Conservation (phyloP, 306 rosid genomes). For the Begonia loranthoides region DNA sequence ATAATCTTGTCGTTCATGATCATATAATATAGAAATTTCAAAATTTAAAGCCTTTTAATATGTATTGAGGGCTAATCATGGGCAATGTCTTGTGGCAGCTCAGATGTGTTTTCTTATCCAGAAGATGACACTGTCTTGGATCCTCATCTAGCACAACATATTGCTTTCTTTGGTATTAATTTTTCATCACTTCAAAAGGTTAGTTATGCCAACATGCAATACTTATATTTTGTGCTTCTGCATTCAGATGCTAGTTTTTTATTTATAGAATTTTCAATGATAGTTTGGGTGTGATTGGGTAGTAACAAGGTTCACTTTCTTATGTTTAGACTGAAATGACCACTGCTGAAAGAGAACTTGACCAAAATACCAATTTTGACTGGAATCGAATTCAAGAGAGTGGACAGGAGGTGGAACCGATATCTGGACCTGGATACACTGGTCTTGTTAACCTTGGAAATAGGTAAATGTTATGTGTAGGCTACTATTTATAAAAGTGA, state of each 20-base stretch:
- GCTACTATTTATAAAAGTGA: slow-evolving; percentile 7
- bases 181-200: slow-evolving; percentile 92
- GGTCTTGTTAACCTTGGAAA: slow-evolving; percentile 95
- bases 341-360: slow-evolving; percentile 98
- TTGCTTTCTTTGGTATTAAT: slow-evolving; percentile 89
- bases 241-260: slow-evolving; percentile 1
- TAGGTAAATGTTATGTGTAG: slow-evolving; percentile 20
- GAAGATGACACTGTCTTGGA: slow-evolving; percentile 90
- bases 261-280: neutral
- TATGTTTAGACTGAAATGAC: slow-evolving; percentile 88
- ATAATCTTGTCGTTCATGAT: neutral
- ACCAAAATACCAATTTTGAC: slow-evolving; percentile 87
- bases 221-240: neutral
- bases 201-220: slow-evolving; percentile 9
- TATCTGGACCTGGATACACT: slow-evolving; percentile 91
- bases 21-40: no score
- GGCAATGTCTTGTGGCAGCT: slow-evolving; percentile 65
- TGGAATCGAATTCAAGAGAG: slow-evolving; percentile 98
- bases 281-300: neutral
- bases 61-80: slow-evolving; percentile 28
- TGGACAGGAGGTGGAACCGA: slow-evolving; percentile 76
- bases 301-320: slow-evolving; percentile 3
- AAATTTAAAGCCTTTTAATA: no score
- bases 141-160: slow-evolving; percentile 80
- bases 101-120: slow-evolving; percentile 94